Percentiles rank a stretch among this genome's conserved stretches.
phyloP scores from a whole-genome alignment of 2,329 filamentous ascomycete genomes.

The Huntiella abstrusa region DNA sequence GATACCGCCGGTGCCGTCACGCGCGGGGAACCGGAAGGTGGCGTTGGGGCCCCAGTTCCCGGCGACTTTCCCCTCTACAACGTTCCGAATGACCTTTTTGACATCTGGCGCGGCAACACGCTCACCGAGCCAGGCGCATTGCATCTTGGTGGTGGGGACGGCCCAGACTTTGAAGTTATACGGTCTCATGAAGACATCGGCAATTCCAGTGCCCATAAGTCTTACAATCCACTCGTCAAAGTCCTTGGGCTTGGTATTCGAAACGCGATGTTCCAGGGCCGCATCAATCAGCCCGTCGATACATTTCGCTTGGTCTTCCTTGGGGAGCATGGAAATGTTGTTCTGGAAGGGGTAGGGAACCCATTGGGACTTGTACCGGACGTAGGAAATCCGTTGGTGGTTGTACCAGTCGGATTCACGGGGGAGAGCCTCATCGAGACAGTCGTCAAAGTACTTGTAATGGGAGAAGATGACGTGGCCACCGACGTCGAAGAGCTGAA shows the following conservation, averaged over 20 bases:
- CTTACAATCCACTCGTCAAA: conserved; percentile 98
- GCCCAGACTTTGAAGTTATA: conserved; percentile 99
- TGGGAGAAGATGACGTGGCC: conserved; percentile 98
- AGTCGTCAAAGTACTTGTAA: conserved; percentile 99
- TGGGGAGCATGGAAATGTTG: conserved; percentile 96
- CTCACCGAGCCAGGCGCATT: conserved; percentile 96
- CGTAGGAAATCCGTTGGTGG: conserved; percentile 97
- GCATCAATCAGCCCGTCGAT: conserved; percentile 94
- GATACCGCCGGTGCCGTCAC: conserved; percentile 91
- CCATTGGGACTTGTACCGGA: conserved; percentile 91
- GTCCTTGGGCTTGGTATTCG: conserved; percentile 81
- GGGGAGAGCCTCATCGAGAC: conserved; percentile 88
- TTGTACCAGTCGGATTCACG: conserved; percentile 90
- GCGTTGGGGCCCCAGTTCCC: conserved; percentile 97
- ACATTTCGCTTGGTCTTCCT: conserved; percentile 89
- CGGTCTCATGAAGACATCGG: conserved; percentile 93
- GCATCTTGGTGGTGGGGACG: conserved; percentile 97
- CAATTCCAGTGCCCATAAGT: conserved; percentile 75
- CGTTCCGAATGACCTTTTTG: conserved; percentile 84
- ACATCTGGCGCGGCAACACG: conserved; percentile 92
- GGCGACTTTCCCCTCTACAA: conserved; percentile 87
- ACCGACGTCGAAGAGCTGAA: conserved; percentile 89
- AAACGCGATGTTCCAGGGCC: conserved; percentile 60
- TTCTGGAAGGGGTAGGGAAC: conserved; percentile 99
- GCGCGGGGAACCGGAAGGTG: conserved; percentile 93